Percentiles rank a stretch among this genome's conserved stretches.
Conservation (phyloP, 2,329 filamentous ascomycete species). For the Talaromyces albobiverticillius region DNA sequence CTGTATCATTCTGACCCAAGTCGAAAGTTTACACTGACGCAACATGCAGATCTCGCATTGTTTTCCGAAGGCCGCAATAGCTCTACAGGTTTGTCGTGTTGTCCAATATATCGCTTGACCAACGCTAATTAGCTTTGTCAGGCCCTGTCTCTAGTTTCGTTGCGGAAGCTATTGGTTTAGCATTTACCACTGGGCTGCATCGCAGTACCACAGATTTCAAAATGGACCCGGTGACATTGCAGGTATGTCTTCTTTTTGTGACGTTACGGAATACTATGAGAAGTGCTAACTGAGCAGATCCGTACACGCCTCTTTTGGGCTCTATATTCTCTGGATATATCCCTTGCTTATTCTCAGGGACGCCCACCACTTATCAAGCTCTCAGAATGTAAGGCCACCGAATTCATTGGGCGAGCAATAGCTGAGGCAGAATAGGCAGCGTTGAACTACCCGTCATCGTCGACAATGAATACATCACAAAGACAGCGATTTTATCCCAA, state of each 20-base stretch:
- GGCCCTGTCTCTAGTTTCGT: constrained; percentile 1
- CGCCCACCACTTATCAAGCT: constrained; percentile 1
- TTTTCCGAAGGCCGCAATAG: background rate
- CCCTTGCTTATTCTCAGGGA: constrained; percentile 1
- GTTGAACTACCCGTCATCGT: background rate
- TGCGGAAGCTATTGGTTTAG: constrained; percentile 1
- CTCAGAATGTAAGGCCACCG: background rate
- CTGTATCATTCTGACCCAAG: background rate
- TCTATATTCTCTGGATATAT: constrained; percentile 1
- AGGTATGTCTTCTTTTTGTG: background rate
- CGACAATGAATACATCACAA: constrained; percentile 4
- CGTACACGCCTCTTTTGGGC: constrained; percentile 6
- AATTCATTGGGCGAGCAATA: background rate
- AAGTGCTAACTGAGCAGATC: background rate
- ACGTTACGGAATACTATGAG: background rate
- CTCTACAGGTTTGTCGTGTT: background rate
- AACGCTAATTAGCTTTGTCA: background rate
- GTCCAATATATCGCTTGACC: background rate
- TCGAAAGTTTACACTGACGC: background rate
- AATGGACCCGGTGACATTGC: constrained; percentile 4
- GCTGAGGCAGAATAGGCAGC: background rate
- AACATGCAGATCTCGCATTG: background rate
- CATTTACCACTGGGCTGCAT: constrained; percentile 4
- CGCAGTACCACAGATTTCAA: constrained; percentile 3
- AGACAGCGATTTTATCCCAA: background rate